Base-by-base conservation (phyloP, 2,329 filamentous ascomycete species). In the Diplodia seriata region DNA sequence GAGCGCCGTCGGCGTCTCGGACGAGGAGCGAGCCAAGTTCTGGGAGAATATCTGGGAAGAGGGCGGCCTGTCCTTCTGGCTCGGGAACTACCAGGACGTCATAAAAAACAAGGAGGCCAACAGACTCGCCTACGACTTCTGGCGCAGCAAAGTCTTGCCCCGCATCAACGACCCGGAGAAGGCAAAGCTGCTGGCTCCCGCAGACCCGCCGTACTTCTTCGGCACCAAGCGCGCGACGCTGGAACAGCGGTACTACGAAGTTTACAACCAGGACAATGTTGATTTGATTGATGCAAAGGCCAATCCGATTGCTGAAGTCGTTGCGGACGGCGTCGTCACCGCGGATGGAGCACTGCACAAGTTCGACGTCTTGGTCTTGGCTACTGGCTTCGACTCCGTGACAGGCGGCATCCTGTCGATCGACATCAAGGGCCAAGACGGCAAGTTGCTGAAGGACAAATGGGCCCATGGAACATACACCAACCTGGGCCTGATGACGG, bases 1-100 rank as follows among this genome's bases (percentile, higher is more conserved):
- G 68, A 83, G 84, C 51, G 87, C 86, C 0, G 86, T 82, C 55
- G 80, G 82, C 20, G 80, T 82, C 57, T 74, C 71, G 2, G 74
- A 77, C 1, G 79, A 82, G 68, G 76, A 81, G 69, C 77, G 81
- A 4, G 78, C 83, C 66, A 76, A 74, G 5, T 81, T 82, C 70
- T 83, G 79, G 66, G 74, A 82, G 63, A 75, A 78, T 67, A 72
- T 80, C 1, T 83, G 78, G 74, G 70, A 78, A 53, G 74, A 77
- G 43, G 79, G 79, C 15, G 78, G 78, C 0, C 80, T 80, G 68
- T 75, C 77, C 38, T 81, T 79, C 70, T 83, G 80, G 81, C 72
- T 82, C 1, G 79, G 76, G 6, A 81, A 77, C 40, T 80, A 81
- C 73, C 74, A 76, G 40, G 81, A 82, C 68, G 65, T 81, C 67